Evolutionary conservation across 140 eudicot species (phyloP), one percentile per base, ranked within the genome.

Genomic region (Cichorium intybus): DNA sequence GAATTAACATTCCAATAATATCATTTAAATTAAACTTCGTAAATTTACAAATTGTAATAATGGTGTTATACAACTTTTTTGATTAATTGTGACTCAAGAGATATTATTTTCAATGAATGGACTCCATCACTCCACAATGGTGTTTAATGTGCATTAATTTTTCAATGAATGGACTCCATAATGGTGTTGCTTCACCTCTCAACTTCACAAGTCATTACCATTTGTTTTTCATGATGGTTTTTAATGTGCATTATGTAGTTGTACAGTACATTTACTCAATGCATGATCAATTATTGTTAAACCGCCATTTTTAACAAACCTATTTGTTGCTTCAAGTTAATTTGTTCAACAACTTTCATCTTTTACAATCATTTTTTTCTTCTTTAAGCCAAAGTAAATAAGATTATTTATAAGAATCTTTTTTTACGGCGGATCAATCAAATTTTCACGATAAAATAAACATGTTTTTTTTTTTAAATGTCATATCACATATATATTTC

Each of bases 101-200:
- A n/a, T n/a, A 18, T 49, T 49, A 23, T 52, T 52, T 1, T 52
- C 12, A 48, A 17, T 17, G 18, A n/a, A n/a, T n/a, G n/a, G n/a
- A n/a, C n/a, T n/a, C n/a, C n/a, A n/a, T n/a, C n/a, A n/a, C n/a
- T n/a, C n/a, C n/a, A 60, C 20, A 51, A 16, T 9, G 61, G 22
- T 35, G 71, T 50, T 28, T 16, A 58, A 18, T 35, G 23, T 50
- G 71, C 49, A 6, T 4, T 34, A 65, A 50, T 66, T 56, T 69
- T 63, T 56, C 66, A 41, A 56, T 56, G 14, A 69, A 58, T 69
- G 75, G 65, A 57, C 20, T 20, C 74, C 74, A 68, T 47, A 27
- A 29, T 20, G 31, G 47, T 56, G 74, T 68, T 68, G 66, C 74
- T 68, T 55, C 17, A 20, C 9, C 10, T 24, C 56, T 67, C 52